These are phyloP conservation scores for Davidsoniella virescens DNA, from an alignment of 2,329 filamentous ascomycete species.

Conservation along the genomic window DNA sequence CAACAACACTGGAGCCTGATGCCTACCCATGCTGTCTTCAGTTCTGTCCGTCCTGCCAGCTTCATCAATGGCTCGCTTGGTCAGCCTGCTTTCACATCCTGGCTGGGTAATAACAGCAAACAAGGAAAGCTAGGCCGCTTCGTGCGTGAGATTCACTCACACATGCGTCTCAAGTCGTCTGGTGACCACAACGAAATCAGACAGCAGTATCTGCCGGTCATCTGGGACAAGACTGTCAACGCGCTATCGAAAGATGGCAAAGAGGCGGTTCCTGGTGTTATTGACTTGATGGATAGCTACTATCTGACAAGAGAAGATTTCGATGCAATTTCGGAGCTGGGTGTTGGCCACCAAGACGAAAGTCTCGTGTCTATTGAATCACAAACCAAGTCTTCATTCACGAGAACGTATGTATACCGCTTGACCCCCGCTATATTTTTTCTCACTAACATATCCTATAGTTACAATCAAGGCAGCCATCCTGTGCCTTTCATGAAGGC, in stretches of 20 bases:
- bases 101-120: slow-evolving; percentile 93
- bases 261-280: slow-evolving; percentile 65
- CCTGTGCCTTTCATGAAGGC: slow-evolving; percentile 95
- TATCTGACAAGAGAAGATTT: slow-evolving; percentile 90
- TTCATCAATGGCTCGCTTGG: slow-evolving; percentile 67
- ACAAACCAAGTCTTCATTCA: slow-evolving; percentile 79
- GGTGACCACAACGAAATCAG: slow-evolving; percentile 87
- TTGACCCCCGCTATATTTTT: background rate
- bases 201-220: slow-evolving; percentile 78
- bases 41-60: slow-evolving; percentile 80
- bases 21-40: slow-evolving; percentile 91
- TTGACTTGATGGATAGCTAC: slow-evolving; percentile 93
- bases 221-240: slow-evolving; percentile 70
- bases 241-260: slow-evolving; percentile 64
- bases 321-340: slow-evolving; percentile 81
- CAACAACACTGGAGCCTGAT: slow-evolving; percentile 98
- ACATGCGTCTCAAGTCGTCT: slow-evolving; percentile 83
- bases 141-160: slow-evolving; percentile 86
- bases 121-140: slow-evolving; percentile 59
- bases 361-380: slow-evolving; percentile 61
- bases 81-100: slow-evolving; percentile 65
- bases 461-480: slow-evolving; percentile 74
- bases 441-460: slow-evolving; percentile 21
- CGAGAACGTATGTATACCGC: slow-evolving; percentile 50
- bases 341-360: slow-evolving; percentile 69